Evolutionary conservation across 768 basidiomycete species (phyloP).

Genomic region (Suillus subaureus): DNA sequence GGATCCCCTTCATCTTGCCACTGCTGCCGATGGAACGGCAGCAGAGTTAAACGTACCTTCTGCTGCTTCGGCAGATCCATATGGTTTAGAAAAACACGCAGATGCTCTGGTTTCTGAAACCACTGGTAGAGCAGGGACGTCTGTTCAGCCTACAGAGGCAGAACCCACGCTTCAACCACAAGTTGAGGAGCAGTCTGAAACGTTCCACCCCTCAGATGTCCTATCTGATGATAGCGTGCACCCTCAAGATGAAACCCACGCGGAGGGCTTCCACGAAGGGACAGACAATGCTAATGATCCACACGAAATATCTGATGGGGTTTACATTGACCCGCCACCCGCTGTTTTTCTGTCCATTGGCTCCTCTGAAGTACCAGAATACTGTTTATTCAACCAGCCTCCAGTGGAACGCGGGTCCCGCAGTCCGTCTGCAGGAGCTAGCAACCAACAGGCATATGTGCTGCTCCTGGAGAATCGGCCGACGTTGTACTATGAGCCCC

Average conservation of each 20-base stretch:
- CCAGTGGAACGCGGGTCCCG: slow-evolving; percentile 27
- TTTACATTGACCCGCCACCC: slow-evolving; percentile 77
- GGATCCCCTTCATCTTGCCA: not conserved
- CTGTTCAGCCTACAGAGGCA: not conserved
- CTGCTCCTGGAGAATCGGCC: slow-evolving; percentile 65
- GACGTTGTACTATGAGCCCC: slow-evolving; percentile 76
- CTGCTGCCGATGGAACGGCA: not conserved
- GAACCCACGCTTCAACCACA: not conserved
- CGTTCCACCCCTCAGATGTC: slow-evolving; percentile 6
- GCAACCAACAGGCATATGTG: slow-evolving; percentile 24
- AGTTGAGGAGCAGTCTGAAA: not conserved
- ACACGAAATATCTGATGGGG: slow-evolving; percentile 65
- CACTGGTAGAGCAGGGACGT: not conserved
- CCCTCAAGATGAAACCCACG: slow-evolving; percentile 24
- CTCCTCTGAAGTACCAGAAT: slow-evolving; percentile 42
- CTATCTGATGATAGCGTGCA: slow-evolving; percentile 9
- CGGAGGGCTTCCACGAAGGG: not conserved
- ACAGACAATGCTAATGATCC: slow-evolving; percentile 35
- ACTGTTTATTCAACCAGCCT: slow-evolving; percentile 62
- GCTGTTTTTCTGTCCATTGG: slow-evolving; percentile 55
- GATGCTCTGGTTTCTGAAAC: not conserved
- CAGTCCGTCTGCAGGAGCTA: slow-evolving; percentile 23
- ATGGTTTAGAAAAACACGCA: not conserved
- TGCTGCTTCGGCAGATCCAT: not conserved
- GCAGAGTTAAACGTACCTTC: too few relatives aligned